Percentiles rank a stretch among this genome's conserved stretches.
Evolutionary conservation across 106 monocot genomes (phyloP).

Genomic region (Acorus gramineus): DNA sequence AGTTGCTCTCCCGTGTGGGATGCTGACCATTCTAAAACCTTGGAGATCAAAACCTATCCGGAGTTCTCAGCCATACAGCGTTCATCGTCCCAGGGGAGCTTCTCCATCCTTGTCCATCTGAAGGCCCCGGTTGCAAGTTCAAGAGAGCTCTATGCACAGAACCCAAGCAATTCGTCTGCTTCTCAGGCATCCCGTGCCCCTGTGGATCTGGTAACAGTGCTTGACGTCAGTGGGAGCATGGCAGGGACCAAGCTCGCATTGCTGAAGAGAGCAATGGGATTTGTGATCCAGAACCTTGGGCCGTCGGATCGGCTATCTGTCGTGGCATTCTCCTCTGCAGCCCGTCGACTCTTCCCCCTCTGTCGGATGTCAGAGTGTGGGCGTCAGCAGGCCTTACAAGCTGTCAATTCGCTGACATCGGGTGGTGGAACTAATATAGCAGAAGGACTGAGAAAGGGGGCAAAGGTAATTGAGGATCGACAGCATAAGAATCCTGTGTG

Average conservation of each 20-base stretch:
- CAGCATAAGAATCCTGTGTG: slow-evolving; percentile 58
- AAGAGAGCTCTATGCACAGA: not conserved
- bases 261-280: slow-evolving; percentile 78
- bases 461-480: slow-evolving; percentile 70
- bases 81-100: slow-evolving; percentile 28
- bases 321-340: slow-evolving; percentile 74
- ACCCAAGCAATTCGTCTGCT: not conserved
- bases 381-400: slow-evolving; percentile 58
- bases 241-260: slow-evolving; percentile 86
- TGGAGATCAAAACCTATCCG: slow-evolving; percentile 48
- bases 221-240: slow-evolving; percentile 96
- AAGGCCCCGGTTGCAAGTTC: slow-evolving; percentile 43
- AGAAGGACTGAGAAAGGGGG: slow-evolving; percentile 64
- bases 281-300: slow-evolving; percentile 81
- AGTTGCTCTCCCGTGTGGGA: not conserved
- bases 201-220: slow-evolving; percentile 73
- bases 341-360: slow-evolving; percentile 67
- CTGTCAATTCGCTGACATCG: slow-evolving; percentile 53
- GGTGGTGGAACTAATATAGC: slow-evolving; percentile 86
- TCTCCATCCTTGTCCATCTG: slow-evolving; percentile 62
- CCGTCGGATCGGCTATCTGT: slow-evolving; percentile 75
- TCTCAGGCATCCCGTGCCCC: slow-evolving; percentile 43
- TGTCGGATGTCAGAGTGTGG: slow-evolving; percentile 67
- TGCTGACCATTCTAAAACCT: slow-evolving; percentile 11
- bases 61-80: slow-evolving; percentile 50